Evolutionary conservation across 2,329 filamentous ascomycete genomes (phyloP).

Genomic region (Eutypa lata): DNA sequence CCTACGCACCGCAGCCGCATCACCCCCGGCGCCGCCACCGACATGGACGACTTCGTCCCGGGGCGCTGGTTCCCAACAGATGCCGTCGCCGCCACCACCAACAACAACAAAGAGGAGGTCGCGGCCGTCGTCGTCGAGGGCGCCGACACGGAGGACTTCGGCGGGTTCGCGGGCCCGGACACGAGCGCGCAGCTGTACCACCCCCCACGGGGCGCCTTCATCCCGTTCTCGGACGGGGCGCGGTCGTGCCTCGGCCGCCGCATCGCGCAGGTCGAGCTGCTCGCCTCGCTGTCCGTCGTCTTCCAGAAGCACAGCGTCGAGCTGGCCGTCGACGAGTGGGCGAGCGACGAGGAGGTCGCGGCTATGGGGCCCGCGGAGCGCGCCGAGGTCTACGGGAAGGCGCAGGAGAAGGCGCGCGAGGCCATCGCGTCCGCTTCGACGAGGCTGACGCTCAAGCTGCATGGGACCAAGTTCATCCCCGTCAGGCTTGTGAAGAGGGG

Average conservation of each 20-base stretch:
- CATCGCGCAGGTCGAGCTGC: slow-evolving; percentile 58
- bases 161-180: slow-evolving; percentile 57
- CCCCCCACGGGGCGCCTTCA: slow-evolving; percentile 52
- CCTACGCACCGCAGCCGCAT: slow-evolving; percentile 41
- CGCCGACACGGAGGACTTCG: slow-evolving; percentile 51
- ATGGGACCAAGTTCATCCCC: slow-evolving; percentile 56
- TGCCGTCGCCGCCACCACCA: slow-evolving; percentile 10
- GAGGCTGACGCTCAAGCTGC: slow-evolving; percentile 71
- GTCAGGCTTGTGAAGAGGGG: slow-evolving; percentile 68
- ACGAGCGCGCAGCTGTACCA: slow-evolving; percentile 61
- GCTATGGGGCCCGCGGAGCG: slow-evolving; percentile 45
- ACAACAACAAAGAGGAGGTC: slow-evolving; percentile 1
- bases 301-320: slow-evolving; percentile 64
- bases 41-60: slow-evolving; percentile 67
- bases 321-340: slow-evolving; percentile 65
- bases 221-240: slow-evolving; percentile 58
- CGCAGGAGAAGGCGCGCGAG: slow-evolving; percentile 50
- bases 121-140: slow-evolving; percentile 21
- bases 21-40: slow-evolving; percentile 38
- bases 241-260: slow-evolving; percentile 56
- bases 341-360: slow-evolving; percentile 50
- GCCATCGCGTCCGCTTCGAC: slow-evolving; percentile 54
- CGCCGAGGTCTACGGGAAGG: slow-evolving; percentile 57
- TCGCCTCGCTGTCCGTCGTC: slow-evolving; percentile 51
- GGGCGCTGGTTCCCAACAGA: slow-evolving; percentile 64